Evolutionary conservation across 108 stramenopile species (phyloP), one percentile per base, ranked within the genome.

Genomic region (Nitzschia sp.): DNA sequence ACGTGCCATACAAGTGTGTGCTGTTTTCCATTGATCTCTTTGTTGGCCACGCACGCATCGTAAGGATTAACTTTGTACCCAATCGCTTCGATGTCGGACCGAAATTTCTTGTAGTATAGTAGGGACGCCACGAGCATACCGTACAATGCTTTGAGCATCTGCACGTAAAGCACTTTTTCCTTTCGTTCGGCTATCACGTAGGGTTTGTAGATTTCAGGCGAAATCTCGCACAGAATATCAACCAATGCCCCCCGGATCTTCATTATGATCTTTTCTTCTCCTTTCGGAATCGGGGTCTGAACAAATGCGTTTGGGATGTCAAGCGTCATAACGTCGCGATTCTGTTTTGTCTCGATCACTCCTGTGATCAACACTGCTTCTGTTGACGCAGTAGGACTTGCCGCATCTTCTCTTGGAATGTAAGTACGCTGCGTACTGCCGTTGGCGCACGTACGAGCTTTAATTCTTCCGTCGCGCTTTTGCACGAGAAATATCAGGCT

Each of bases 281-380:
- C 60, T 0, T 75, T 31, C 53, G 18, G 19, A 54, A 54, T 54
- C 53, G 11, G n/a, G 19, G 83, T 63, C 35, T 88, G 86, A 9
- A 88, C 24, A 58, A 83, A 88, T 0, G 82, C 77, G 25, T 63
- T 68, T 0, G 79, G 80, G 15, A 88, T 48, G 30, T 88, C 87
- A 60, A 71, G 26, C 9, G 74, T 72, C 19, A 69, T 75, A 0
- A 81, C 71, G 30, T 85, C 77, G 18, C 84, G 47, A 9, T 38
- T 32, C 59, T 86, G 75, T 9, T 59, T 45, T 0, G 80, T 70
- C 29, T 78, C 73, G 11, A 78, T 68, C 8, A 58, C 49, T 6
- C 65, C 53, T 1, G 75, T 76, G 4, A 82, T 26, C 46, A 79
- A 24, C 4, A 82, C 21, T 24, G 60, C 46, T 17, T 82, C 78